Evolutionary conservation across 208 protist genomes (phyloP), one percentile per base, ranked within the genome.

Genomic region (Plasmodiophora brassicae): DNA sequence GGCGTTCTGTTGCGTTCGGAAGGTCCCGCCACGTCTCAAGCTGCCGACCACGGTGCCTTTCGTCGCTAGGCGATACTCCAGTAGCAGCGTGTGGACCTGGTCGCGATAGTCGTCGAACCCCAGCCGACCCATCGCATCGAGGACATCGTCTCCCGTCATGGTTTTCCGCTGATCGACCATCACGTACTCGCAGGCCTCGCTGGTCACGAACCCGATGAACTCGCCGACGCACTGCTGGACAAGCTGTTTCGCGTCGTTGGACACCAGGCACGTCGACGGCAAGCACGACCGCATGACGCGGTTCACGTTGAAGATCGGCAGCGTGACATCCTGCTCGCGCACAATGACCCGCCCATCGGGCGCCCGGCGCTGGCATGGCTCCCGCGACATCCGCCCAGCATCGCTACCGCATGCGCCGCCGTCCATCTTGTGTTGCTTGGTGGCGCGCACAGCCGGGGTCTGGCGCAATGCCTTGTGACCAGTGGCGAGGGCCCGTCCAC

Each of bases 21-120:
- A n/a, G n/a, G n/a, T n/a, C n/a, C n/a, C n/a, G n/a, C n/a, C n/a
- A n/a, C n/a, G n/a, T n/a, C n/a, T n/a, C n/a, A n/a, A n/a, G n/a
- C n/a, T n/a, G n/a, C n/a, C n/a, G n/a, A n/a, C n/a, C n/a, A n/a
- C n/a, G n/a, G n/a, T n/a, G n/a, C n/a, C n/a, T n/a, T n/a, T n/a
- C n/a, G n/a, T n/a, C n/a, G n/a, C n/a, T n/a, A n/a, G n/a, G n/a
- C n/a, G n/a, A n/a, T n/a, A n/a, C n/a, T n/a, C n/a, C n/a, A n/a
- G n/a, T n/a, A n/a, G n/a, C n/a, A n/a, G n/a, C n/a, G n/a, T n/a
- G n/a, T n/a, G n/a, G n/a, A n/a, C n/a, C n/a, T n/a, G n/a, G 5
- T 78, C 65, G 41, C 14, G 5, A 78, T 78, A 78, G 5, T 78
- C 65, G n/a, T 78, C 65, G 65, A 78, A 78, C 32, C 65, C 65